A percentile compares a stretch with the other conserved stretches of the same genome.
Conservation (phyloP, 1,284 basidiomycete genomes). For the Bondarzewia mesenterica region DNA sequence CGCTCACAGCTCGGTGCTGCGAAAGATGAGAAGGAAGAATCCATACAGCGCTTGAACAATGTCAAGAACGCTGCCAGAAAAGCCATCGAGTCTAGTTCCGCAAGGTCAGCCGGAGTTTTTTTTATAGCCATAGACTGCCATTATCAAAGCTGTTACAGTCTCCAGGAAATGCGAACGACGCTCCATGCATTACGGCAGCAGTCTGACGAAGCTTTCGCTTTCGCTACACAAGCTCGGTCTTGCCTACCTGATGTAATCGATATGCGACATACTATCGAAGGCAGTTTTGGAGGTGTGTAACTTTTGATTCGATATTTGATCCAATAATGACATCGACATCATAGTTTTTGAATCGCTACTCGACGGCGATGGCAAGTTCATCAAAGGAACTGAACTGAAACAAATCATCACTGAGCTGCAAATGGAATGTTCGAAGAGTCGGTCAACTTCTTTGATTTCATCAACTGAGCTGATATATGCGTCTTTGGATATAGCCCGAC, state of each 20-base stretch:
- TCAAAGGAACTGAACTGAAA: conserved; percentile 16
- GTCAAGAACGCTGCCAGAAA: conserved; percentile 7
- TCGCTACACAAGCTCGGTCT: background rate
- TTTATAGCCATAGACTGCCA: background rate
- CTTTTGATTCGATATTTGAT: background rate
- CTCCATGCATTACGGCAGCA: conserved; percentile 1
- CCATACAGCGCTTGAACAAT: conserved; percentile 4
- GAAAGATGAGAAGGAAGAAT: conserved; percentile 4
- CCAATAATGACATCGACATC: conserved; percentile 15
- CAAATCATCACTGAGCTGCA: conserved; percentile 19
- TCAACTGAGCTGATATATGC: background rate
- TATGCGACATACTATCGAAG: background rate
- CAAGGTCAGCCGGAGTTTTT: conserved; percentile 4
- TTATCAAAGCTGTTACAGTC: conserved; percentile 5
- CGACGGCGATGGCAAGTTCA: conserved; percentile 18
- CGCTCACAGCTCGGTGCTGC: conserved; percentile 4
- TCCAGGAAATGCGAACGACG: conserved; percentile 5
- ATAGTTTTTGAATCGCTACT: conserved; percentile 23
- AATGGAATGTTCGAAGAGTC: conserved; percentile 21
- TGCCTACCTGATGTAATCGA: background rate
- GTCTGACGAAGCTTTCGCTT: background rate
- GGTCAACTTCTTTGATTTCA: conserved; percentile 5
- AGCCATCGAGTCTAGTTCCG: conserved; percentile 6
- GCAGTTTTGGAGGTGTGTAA: background rate
- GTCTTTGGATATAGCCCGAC: conserved; percentile 17